Evolutionary conservation across 208 protist genomes (phyloP).

Genomic region (Leishmania tropica): DNA sequence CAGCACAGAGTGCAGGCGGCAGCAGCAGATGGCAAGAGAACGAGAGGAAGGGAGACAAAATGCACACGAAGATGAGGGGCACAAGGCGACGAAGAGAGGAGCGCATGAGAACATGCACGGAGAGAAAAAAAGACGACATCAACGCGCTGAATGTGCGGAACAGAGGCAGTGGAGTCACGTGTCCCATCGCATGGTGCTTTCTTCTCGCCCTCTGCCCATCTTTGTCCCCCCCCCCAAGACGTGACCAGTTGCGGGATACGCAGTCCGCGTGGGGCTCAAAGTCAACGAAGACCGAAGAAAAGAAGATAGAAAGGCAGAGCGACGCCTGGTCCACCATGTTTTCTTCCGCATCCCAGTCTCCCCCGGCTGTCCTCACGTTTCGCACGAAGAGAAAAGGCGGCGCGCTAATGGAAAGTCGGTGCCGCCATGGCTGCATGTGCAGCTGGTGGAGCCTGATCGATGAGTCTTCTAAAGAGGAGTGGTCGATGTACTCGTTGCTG

Average conservation of each 20-base stretch:
- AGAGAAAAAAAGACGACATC: not conserved
- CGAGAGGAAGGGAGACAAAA: not conserved
- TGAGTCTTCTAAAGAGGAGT: not conserved
- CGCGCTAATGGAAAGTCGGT: not conserved
- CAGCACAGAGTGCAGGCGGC: not conserved
- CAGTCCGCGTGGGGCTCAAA: not conserved
- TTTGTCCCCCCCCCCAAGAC: not conserved
- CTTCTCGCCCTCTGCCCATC: not conserved
- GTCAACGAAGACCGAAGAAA: not conserved
- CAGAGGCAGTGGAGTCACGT: not conserved
- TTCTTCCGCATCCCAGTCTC: not conserved
- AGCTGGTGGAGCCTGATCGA: not conserved
- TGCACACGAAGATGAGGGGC: not conserved
- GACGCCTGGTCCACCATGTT: not conserved
- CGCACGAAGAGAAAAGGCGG: not conserved
- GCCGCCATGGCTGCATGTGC: not conserved
- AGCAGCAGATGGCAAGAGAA: not conserved
- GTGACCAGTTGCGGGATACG: not conserved
- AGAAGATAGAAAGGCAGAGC: not conserved
- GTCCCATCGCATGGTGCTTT: too few relatives aligned
- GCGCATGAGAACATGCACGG: too few relatives aligned
- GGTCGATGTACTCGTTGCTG: not conserved
- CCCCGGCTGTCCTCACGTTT: not conserved
- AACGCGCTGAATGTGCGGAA: not conserved
- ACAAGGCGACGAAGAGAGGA: not conserved